These are phyloP conservation scores for Mycosarcoma maydis DNA, from an alignment of 1,284 basidiomycete species.

Conservation along the genomic window DNA sequence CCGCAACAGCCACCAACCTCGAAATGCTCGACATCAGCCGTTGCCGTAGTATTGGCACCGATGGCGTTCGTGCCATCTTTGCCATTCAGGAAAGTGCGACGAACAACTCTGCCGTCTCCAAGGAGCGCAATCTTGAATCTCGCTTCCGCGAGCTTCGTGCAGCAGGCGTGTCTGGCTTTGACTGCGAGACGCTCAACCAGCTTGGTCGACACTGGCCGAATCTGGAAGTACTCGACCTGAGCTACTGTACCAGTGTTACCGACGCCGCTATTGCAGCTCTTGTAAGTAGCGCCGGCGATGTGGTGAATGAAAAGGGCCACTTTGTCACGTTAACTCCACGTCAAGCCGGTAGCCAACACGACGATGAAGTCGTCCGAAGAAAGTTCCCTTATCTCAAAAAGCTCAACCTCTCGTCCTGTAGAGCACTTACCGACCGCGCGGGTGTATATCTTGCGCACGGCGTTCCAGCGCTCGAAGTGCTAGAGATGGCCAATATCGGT, in stretches of 20 bases:
- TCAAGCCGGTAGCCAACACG: slow-evolving; percentile 39
- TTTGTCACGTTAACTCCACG: slow-evolving; percentile 39
- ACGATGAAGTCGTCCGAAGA: slow-evolving; percentile 36
- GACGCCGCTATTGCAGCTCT: slow-evolving; percentile 80
- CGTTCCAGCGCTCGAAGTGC: slow-evolving; percentile 78
- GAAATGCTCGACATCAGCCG: slow-evolving; percentile 77
- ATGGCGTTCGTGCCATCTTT: slow-evolving; percentile 70
- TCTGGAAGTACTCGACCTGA: slow-evolving; percentile 83
- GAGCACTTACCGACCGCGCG: slow-evolving; percentile 77
- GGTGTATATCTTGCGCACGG: slow-evolving; percentile 78
- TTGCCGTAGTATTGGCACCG: slow-evolving; percentile 76
- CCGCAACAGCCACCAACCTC: slow-evolving; percentile 72
- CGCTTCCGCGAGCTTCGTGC: slow-evolving; percentile 70
- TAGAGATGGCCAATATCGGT: slow-evolving; percentile 80
- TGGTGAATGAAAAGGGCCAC: slow-evolving; percentile 11
- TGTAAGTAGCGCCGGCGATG: slow-evolving; percentile 66
- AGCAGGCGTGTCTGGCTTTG: slow-evolving; percentile 74
- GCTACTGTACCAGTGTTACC: slow-evolving; percentile 74
- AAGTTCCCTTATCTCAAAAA: slow-evolving; percentile 73
- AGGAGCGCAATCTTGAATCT: slow-evolving; percentile 31
- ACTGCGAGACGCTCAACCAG: slow-evolving; percentile 72
- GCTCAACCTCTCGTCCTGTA: slow-evolving; percentile 79
- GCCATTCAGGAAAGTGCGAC: slow-evolving; percentile 23
- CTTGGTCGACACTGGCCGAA: slow-evolving; percentile 69
- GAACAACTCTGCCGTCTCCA: slow-evolving; percentile 10